These are phyloP conservation scores for Chamaecyparis obtusa DNA, from an alignment of 75 land plant species.

Conservation along the genomic window DNA sequence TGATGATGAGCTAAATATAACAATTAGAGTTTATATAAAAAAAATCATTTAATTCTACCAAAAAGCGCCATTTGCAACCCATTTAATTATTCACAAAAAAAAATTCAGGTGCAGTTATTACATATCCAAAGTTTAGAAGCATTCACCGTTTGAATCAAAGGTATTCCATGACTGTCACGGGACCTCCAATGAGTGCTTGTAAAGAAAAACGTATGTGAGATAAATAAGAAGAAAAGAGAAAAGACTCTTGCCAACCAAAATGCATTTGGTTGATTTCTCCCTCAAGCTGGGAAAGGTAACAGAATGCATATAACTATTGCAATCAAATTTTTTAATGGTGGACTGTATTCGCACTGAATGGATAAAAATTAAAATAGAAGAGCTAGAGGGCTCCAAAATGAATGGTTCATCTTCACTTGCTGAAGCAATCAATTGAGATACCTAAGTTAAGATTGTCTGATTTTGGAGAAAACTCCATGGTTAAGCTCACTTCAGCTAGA, in stretches of 20 bases:
- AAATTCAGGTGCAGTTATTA: not conserved
- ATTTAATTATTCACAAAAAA: constrained; percentile 1
- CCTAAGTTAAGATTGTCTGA: not conserved
- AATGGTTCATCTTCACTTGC: not conserved
- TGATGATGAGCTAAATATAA: not conserved
- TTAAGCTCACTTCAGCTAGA: not conserved
- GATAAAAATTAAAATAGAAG: not conserved
- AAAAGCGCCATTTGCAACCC: constrained; percentile 1
- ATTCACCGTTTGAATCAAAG: not conserved
- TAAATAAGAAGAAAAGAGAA: not conserved
- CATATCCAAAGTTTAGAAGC: not conserved
- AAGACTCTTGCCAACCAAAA: not conserved
- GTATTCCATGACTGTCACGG: not conserved
- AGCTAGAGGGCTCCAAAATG: not conserved
- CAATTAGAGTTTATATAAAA: not conserved
- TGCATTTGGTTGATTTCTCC: not conserved
- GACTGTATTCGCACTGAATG: not conserved
- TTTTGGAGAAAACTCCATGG: not conserved
- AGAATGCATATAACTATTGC: not conserved
- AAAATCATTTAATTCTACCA: too few species aligned
- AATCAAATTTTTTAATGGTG: not conserved
- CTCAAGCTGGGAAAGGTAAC: not conserved
- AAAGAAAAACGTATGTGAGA: not conserved
- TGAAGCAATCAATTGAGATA: not conserved
- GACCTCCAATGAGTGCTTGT: not conserved